Evolutionary conservation across 1,284 basidiomycete species (phyloP).

Genomic region (Phellopilus nigrolimitatus): DNA sequence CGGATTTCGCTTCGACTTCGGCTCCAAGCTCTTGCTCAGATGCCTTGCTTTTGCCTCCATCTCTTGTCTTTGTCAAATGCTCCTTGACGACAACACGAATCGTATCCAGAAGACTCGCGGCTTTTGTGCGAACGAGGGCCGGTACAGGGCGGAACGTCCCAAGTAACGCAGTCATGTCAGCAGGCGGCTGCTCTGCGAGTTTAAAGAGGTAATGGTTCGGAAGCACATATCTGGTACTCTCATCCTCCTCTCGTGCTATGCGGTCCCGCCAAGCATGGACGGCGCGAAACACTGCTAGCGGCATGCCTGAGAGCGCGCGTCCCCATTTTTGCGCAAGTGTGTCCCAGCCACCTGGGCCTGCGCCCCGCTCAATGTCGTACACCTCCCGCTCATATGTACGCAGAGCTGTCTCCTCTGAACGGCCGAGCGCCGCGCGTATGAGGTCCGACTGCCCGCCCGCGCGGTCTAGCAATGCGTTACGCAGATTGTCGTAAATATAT

Average conservation of each 20-base stretch:
- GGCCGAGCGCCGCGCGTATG: slow-evolving; percentile 54
- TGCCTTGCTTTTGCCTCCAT: neutral
- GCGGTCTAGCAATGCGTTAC: slow-evolving; percentile 76
- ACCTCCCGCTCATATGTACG: slow-evolving; percentile 60
- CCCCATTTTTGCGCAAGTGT: slow-evolving; percentile 77
- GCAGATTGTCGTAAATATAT: slow-evolving; percentile 90
- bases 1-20: neutral
- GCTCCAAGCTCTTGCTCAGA: neutral
- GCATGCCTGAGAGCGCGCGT: slow-evolving; percentile 42
- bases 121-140: slow-evolving; percentile 52
- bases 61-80: slow-evolving; percentile 25
- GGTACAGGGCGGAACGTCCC: slow-evolving; percentile 53
- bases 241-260: slow-evolving; percentile 82
- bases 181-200: slow-evolving; percentile 62
- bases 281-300: slow-evolving; percentile 61
- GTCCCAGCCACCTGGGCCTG: slow-evolving; percentile 71
- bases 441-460: slow-evolving; percentile 35
- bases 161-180: slow-evolving; percentile 53
- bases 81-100: slow-evolving; percentile 48
- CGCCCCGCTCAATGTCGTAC: slow-evolving; percentile 65
- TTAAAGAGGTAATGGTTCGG: slow-evolving; percentile 68
- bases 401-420: slow-evolving; percentile 71
- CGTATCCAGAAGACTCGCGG: slow-evolving; percentile 57
- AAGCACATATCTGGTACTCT: slow-evolving; percentile 75
- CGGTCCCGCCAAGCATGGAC: slow-evolving; percentile 86